Base-by-base conservation (phyloP, 805 yeast genomes). In the Hemisphaericaspora nanyangensis region DNA sequence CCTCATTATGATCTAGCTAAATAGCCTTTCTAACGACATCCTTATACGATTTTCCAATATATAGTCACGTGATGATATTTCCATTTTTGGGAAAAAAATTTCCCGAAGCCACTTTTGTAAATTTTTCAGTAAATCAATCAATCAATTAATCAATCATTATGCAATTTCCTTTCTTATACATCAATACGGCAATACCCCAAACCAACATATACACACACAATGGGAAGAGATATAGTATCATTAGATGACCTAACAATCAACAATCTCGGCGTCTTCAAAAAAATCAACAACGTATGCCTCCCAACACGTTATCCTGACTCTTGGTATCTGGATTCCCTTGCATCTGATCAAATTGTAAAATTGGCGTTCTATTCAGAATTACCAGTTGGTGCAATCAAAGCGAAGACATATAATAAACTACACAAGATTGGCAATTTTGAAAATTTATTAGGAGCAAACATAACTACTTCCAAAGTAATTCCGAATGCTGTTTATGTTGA, bases 341-440 rank as follows among this genome's bases (percentile, higher is more conserved):
- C 37, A 1, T 52, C 68, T 1, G 78, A 69, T 17, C 80, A 78
- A 20, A 61, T 82, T 25, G 71, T 73, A 25, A 72, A 80, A 52
- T 62, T 80, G 39, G 85, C 82, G 0, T 85, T 70, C 60, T 83
- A 72, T 58, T 75, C 82, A 35, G 95, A 84, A 52, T 75, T 85
- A 5, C 88, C 95, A 6, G 91, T 88, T 4, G 96, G 93, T 12
- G 82, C 80, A 4, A 63, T 88, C 35, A 79, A 80, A 44, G 82
- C 84, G 39, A 70, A 67, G 47, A 60, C 70, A 7, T 61, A 73
- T 38, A 69, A 71, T 40, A 66, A 76, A 16, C 65, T 70, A 33
- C 44, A 40, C 10, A 37, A 37, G 27, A 37, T 37, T 5, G 17
- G 4, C 7, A 40, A 27, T 17, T 46, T 44, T 31, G 67, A 64